phyloP scores from a whole-genome alignment of 73 alveolate genomes.

The Symbiodinium pilosum region DNA sequence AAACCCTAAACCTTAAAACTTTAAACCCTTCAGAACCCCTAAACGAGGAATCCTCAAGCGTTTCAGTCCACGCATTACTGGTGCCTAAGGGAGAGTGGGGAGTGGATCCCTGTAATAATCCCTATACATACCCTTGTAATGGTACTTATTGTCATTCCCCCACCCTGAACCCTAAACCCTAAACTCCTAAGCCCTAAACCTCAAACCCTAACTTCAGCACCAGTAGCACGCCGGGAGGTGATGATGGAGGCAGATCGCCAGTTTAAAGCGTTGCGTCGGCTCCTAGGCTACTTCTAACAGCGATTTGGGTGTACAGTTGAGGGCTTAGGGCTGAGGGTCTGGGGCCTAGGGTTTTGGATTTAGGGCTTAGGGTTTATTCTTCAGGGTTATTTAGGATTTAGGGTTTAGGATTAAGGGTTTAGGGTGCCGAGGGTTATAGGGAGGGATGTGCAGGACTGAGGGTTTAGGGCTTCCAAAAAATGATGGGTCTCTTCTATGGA shows the following conservation, averaged over 20 bases:
- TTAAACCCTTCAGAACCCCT: too few relatives aligned
- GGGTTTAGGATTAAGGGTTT: neutral
- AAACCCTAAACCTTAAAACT: neutral
- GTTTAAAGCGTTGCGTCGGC: slow-evolving; percentile 26
- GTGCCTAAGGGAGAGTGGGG: too few relatives aligned
- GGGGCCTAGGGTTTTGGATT: neutral
- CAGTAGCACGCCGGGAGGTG: neutral
- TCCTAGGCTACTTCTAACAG: neutral
- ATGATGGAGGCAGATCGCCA: slow-evolving; percentile 27
- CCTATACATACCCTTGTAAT: too few relatives aligned
- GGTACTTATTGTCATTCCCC: too few relatives aligned
- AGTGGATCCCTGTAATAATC: too few relatives aligned
- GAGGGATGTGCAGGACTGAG: neutral
- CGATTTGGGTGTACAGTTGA: neutral
- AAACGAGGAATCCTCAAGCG: too few relatives aligned
- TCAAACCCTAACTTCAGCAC: neutral
- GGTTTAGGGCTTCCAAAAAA: slow-evolving; percentile 4
- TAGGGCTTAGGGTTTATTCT: neutral
- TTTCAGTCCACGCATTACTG: too few relatives aligned
- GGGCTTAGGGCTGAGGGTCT: too few relatives aligned
- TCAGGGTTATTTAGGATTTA: neutral
- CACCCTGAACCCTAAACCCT: too few relatives aligned
- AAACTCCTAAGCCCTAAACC: neutral
- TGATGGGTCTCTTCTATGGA: too few relatives aligned
- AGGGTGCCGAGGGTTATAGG: neutral